Conservation (phyloP, 2,329 filamentous ascomycete genomes). For the Domatiomyces globalis region DNA sequence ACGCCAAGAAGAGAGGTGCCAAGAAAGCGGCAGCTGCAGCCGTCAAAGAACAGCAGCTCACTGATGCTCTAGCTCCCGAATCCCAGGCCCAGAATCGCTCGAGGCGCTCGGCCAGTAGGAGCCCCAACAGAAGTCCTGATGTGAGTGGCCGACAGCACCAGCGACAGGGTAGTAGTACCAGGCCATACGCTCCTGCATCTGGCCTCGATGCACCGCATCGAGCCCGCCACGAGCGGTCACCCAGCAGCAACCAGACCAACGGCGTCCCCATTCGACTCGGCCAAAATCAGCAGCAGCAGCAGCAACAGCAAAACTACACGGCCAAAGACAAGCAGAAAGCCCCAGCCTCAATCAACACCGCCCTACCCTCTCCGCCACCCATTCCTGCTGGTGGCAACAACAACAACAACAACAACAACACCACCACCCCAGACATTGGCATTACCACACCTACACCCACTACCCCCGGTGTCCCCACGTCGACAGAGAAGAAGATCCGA, state of each 20-base stretch:
- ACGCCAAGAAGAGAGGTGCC: constrained; percentile 94
- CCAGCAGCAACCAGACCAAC: constrained; percentile 16
- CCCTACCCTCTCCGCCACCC: constrained; percentile 4
- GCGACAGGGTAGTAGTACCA: constrained; percentile 37
- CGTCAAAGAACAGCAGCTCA: constrained; percentile 34
- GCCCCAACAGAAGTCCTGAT: constrained; percentile 34
- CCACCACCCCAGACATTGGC: constrained; percentile 18
- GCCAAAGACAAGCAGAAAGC: not conserved
- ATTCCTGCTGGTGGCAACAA: constrained; percentile 9
- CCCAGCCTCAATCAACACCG: constrained; percentile 21
- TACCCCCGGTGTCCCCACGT: constrained; percentile 37
- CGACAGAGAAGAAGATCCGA: constrained; percentile 72
- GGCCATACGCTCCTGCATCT: constrained; percentile 12
- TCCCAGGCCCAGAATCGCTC: constrained; percentile 14
- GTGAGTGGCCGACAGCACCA: constrained; percentile 37
- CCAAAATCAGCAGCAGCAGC: not conserved
- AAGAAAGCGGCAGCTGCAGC: constrained; percentile 80
- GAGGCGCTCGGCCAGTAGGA: constrained; percentile 23
- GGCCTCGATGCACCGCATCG: constrained; percentile 5
- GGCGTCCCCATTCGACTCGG: constrained; percentile 9
- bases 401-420: constrained; percentile 19
- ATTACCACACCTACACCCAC: constrained; percentile 21
- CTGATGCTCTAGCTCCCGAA: constrained; percentile 11
- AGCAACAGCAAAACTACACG: not conserved
- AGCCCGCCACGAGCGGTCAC: constrained; percentile 18